Conservation (phyloP, 768 basidiomycete genomes). For the Crepidotus variabilis region DNA sequence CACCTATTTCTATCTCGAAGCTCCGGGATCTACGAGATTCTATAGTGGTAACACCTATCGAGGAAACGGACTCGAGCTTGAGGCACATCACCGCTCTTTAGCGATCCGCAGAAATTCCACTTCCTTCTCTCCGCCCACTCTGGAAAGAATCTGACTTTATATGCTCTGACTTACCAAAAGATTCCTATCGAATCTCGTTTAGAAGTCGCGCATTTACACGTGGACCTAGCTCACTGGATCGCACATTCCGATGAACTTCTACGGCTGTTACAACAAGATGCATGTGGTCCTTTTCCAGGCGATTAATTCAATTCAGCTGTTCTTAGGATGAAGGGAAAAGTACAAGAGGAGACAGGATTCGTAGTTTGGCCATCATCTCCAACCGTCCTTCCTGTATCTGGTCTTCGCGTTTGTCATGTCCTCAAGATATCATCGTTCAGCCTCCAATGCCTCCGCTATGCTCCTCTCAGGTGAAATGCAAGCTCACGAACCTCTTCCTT, state of each 20-base stretch:
- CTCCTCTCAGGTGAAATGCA: constrained; percentile 23
- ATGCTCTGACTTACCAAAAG: background rate
- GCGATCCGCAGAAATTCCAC: background rate
- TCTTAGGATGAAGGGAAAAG: background rate
- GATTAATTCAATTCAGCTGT: background rate
- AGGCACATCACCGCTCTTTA: background rate
- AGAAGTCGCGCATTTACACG: background rate
- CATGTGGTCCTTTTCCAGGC: background rate
- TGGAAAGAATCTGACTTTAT: background rate
- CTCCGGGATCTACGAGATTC: no score
- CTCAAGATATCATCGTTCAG: constrained; percentile 24
- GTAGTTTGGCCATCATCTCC: constrained; percentile 25
- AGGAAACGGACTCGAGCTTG: no score
- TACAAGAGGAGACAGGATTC: background rate
- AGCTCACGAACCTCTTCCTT: constrained; percentile 18
- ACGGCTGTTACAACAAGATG: background rate
- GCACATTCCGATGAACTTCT: background rate
- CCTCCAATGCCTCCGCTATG: constrained; percentile 23
- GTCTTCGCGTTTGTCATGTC: constrained; percentile 16
- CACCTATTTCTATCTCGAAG: no score
- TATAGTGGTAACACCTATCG: no score
- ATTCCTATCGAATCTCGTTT: background rate
- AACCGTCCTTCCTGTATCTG: constrained; percentile 28
- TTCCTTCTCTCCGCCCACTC: background rate
- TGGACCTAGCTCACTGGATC: background rate